Base-by-base conservation (phyloP, 1,139 yeast species). In the Magnusiomyces suaveolens region DNA sequence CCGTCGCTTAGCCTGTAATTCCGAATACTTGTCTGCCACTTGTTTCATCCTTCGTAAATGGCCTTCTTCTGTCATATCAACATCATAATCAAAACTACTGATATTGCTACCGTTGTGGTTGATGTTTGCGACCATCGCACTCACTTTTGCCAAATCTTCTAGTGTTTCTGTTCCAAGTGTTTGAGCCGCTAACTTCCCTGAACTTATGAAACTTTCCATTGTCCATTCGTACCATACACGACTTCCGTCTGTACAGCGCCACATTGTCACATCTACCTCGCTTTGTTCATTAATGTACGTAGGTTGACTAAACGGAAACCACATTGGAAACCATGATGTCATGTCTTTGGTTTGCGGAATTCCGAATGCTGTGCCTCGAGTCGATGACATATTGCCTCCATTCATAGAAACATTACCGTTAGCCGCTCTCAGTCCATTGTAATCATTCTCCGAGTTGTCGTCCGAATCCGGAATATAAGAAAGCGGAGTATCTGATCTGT, bases 171-270 rank as follows among this genome's bases (percentile, higher is more conserved):
- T 6, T 36, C 8, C 39, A 46, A 23, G 47, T 20, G 18, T 32
- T 10, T 29, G 52, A n/a, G 43, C 39, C 3, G 18, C 29, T 33
- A 23, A 46, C 44, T 33, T 46, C 39, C 38, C 51, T 12, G 47
- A 46, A 25, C 48, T 44, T 39, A 77, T 67, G 62, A 72, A 80
- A 3, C 78, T 70, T 61, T 82, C 84, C 26, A 78, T 71, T 1
- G 77, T 71, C 94, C 95, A 87, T 61, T 81, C 85, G 63, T 87
- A 87, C 89, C 90, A 84, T 0, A 83, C 82, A 44, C 69, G 69
- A 0, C 68, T 62, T 3, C 64, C 67, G 38, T 69, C 70, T 4
- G 71, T 62, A 48, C 69, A 67, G 46, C 83, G 67, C 72, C 77
- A 74, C 51, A 82, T 63, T 43, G 75, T 71, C 0, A 83, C 67